Conservation (phyloP, 129 eudicot genomes). For the Smallanthus sonchifolius region DNA sequence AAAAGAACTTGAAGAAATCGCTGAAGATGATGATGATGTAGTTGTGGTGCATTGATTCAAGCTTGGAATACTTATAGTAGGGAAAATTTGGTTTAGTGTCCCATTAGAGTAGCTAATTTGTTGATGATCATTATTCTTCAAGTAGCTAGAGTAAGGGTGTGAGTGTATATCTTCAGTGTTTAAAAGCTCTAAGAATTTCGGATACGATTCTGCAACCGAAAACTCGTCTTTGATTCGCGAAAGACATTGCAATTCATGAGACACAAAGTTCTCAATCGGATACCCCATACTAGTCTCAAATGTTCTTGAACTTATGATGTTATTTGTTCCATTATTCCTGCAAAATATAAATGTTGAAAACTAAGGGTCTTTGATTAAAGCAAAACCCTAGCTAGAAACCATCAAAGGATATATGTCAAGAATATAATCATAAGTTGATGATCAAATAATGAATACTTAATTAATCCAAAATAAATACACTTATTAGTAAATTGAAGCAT, state of each 20-base stretch:
- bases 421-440: conserved; percentile 17
- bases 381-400: conserved; percentile 21
- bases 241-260: conserved; percentile 36
- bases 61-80: conserved; percentile 53
- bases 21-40: conserved; percentile 13
- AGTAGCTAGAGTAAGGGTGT: conserved; percentile 12
- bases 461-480: not conserved
- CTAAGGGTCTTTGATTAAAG: not conserved
- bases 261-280: conserved; percentile 23
- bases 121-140: conserved; percentile 29
- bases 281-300: conserved; percentile 4
- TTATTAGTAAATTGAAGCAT: not conserved
- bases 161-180: conserved; percentile 35
- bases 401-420: not conserved
- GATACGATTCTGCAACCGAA: conserved; percentile 29
- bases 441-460: conserved; percentile 14
- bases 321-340: conserved; percentile 11
- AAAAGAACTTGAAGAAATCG: conserved; percentile 34
- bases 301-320: conserved; percentile 23
- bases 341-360: not conserved
- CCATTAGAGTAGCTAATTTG: conserved; percentile 30
- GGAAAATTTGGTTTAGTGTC: conserved; percentile 53
- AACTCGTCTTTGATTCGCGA: conserved; percentile 49
- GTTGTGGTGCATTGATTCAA: conserved; percentile 19
- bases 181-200: conserved; percentile 45